Conservation (phyloP, 352 stramenopile species). For the Phytophthora citrophthora region DNA sequence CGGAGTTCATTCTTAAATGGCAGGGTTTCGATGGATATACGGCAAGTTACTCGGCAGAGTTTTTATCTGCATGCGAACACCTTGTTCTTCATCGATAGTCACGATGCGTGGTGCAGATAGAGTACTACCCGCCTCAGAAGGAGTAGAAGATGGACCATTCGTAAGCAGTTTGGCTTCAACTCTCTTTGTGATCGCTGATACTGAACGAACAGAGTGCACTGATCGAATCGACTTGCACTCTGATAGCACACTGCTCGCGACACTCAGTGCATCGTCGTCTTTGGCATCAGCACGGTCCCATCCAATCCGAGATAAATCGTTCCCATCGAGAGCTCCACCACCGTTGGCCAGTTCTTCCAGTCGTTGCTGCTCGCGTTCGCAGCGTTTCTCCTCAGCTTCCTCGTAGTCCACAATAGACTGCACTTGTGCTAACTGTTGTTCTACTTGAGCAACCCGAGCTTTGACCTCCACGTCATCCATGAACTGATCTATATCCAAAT, state of each 20-base stretch:
- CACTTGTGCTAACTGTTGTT: constrained; percentile 91
- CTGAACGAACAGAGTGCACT: constrained; percentile 83
- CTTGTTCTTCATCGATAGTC: constrained; percentile 91
- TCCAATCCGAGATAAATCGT: constrained; percentile 56
- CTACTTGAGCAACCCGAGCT: constrained; percentile 81
- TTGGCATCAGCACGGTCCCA: constrained; percentile 37
- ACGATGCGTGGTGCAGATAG: constrained; percentile 79
- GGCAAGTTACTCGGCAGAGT: constrained; percentile 90
- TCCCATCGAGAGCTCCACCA: constrained; percentile 49
- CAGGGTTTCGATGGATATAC: constrained; percentile 95
- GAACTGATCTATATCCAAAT: constrained; percentile 95
- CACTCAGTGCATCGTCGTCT: constrained; percentile 68
- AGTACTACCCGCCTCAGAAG: constrained; percentile 30
- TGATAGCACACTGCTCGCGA: constrained; percentile 80
- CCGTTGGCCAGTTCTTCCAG: constrained; percentile 63
- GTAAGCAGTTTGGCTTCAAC: constrained; percentile 72
- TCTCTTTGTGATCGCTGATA: constrained; percentile 74
- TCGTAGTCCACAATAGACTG: constrained; percentile 85
- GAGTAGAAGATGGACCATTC: constrained; percentile 6
- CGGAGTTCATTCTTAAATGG: constrained; percentile 56
- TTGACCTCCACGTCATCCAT: constrained; percentile 93
- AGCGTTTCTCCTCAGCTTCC: constrained; percentile 83
- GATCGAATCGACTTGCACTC: constrained; percentile 89
- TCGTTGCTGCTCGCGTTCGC: constrained; percentile 78
- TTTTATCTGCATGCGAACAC: constrained; percentile 88